phyloP scores from a whole-genome alignment of 331 rosid species.

The Cydonia oblonga region DNA sequence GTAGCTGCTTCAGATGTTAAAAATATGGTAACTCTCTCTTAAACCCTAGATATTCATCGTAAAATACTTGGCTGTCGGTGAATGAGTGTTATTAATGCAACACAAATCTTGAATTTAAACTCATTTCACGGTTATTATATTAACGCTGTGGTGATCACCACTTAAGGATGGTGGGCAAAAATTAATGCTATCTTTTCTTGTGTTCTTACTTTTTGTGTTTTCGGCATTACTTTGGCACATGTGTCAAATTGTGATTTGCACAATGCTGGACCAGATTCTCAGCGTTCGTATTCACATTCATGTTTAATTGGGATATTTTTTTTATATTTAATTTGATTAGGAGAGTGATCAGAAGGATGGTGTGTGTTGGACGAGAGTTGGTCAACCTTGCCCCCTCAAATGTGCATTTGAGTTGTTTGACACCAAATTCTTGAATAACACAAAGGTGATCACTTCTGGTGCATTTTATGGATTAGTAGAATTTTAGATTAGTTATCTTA shows the following conservation, averaged over 20 bases:
- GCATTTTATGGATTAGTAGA: background rate
- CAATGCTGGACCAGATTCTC: rapidly evolving
- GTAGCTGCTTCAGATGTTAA: background rate
- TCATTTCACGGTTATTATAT: too few species aligned
- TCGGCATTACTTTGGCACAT: too few species aligned
- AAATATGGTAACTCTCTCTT: background rate
- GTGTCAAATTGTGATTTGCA: too few species aligned
- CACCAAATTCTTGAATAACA: slow-evolving; percentile 47
- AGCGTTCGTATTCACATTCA: background rate
- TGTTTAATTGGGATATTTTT: too few species aligned
- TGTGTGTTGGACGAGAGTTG: slow-evolving; percentile 11
- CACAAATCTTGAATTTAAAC: too few species aligned
- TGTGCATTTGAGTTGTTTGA: slow-evolving; percentile 40
- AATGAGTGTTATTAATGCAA: too few species aligned
- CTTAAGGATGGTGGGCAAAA: too few species aligned
- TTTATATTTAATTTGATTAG: slow-evolving; percentile 25
- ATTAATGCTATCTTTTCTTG: too few species aligned
- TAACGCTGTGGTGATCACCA: too few species aligned
- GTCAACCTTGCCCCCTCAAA: slow-evolving; percentile 21
- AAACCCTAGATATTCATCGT: background rate
- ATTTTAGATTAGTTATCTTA: too few species aligned
- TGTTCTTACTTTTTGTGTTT: too few species aligned
- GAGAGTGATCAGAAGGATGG: slow-evolving; percentile 20
- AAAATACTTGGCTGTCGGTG: too few species aligned
- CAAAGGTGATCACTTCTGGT: slow-evolving; percentile 23